These are phyloP conservation scores for Sclerotinia trifoliorum DNA, from an alignment of 2,329 filamentous ascomycete species.

Conservation along the genomic window DNA sequence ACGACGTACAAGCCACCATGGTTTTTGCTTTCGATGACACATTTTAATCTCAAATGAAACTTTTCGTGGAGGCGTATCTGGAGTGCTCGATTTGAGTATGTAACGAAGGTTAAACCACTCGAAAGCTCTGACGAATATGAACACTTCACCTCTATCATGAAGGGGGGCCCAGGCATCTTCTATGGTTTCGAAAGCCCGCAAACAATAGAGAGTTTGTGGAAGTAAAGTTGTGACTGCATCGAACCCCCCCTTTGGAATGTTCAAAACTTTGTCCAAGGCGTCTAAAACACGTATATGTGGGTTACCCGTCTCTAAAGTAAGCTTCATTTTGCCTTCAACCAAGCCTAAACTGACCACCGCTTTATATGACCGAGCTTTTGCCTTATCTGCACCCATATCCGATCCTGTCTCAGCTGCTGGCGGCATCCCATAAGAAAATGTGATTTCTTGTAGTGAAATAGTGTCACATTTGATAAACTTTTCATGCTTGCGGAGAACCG, in stretches of 20 bases:
- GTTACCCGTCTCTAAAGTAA: constrained; percentile 61
- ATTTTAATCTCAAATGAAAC: constrained; percentile 55
- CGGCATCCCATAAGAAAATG: constrained; percentile 62
- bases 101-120: constrained; percentile 61
- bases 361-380: constrained; percentile 43
- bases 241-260: constrained; percentile 50
- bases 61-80: constrained; percentile 38
- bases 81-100: constrained; percentile 40
- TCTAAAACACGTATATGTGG: constrained; percentile 66
- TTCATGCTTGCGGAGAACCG: constrained; percentile 58
- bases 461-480: constrained; percentile 56
- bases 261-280: constrained; percentile 57
- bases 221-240: constrained; percentile 54
- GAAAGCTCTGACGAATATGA: constrained; percentile 53
- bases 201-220: constrained; percentile 61
- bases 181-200: constrained; percentile 59
- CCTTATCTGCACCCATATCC: constrained; percentile 26
- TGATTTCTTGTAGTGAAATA: constrained; percentile 60
- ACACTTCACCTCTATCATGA: constrained; percentile 48
- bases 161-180: constrained; percentile 51
- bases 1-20: constrained; percentile 40
- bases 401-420: constrained; percentile 28
- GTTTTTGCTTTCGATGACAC: constrained; percentile 47
- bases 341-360: constrained; percentile 58
- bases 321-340: constrained; percentile 49